Evolutionary conservation across 164 flowering plant species (phyloP).

Genomic region (Piper betle): DNA sequence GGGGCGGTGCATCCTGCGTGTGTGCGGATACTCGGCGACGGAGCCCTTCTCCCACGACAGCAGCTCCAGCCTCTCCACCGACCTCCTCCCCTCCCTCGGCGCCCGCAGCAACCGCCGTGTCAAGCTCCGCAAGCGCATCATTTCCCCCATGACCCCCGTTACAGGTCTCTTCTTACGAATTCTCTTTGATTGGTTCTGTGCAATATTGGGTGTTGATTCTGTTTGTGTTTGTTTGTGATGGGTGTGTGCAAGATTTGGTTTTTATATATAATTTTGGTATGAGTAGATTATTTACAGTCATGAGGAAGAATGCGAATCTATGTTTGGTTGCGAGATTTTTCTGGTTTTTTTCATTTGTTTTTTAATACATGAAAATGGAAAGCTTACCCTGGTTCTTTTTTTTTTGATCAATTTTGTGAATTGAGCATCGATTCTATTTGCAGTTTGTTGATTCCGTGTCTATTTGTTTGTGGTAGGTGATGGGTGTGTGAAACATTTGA

Average conservation of each 20-base stretch:
- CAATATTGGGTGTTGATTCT: too few species aligned
- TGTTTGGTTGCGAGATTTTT: too few species aligned
- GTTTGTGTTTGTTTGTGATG: not conserved
- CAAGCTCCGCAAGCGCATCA: conserved; percentile 43
- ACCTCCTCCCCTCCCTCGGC: conserved; percentile 81
- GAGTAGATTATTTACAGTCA: not conserved
- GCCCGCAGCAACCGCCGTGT: conserved; percentile 63
- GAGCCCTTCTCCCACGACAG: conserved; percentile 70
- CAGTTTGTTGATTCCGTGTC: too few species aligned
- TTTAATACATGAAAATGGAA: too few species aligned
- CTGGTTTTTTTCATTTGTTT: too few species aligned
- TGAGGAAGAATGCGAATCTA: too few species aligned
- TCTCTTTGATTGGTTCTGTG: too few species aligned
- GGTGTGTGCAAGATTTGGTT: not conserved
- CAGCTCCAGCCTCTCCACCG: conserved; percentile 70
- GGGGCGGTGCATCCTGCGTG: not conserved
- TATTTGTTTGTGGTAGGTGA: too few species aligned
- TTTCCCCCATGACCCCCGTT: conserved; percentile 73
- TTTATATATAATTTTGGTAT: not conserved
- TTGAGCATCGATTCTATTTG: too few species aligned
- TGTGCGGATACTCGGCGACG: conserved; percentile 41
- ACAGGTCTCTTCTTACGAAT: conserved; percentile 33
- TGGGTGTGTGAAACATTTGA: too few species aligned
- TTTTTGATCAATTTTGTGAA: too few species aligned
- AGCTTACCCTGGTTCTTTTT: too few species aligned